These are phyloP conservation scores for Erigeron canadensis DNA, from an alignment of 129 eudicot genomes.

Conservation along the genomic window DNA sequence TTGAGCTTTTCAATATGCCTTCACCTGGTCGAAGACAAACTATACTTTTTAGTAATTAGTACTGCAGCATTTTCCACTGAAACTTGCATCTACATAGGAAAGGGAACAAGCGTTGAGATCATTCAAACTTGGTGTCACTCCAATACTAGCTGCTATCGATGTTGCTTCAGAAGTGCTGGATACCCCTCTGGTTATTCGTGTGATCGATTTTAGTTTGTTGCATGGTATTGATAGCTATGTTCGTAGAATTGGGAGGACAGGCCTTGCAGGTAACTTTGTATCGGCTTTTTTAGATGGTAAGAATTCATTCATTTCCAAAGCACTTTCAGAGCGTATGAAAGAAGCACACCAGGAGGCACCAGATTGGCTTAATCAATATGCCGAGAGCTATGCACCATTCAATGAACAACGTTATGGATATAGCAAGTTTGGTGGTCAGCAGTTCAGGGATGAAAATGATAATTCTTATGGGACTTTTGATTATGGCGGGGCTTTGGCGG, in stretches of 20 bases:
- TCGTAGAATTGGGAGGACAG: conserved; percentile 75
- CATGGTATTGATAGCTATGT: conserved; percentile 63
- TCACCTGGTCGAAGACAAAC: neutral
- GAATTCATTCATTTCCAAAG: conserved; percentile 44
- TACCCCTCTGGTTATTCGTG: conserved; percentile 63
- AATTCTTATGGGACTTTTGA: too few relatives aligned
- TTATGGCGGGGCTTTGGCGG: too few relatives aligned
- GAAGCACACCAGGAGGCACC: conserved; percentile 72
- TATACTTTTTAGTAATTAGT: neutral
- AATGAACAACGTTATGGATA: conserved; percentile 33
- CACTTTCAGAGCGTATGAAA: conserved; percentile 53
- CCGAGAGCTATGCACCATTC: conserved; percentile 22
- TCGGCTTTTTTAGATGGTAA: conserved; percentile 54
- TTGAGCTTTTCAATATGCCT: too few relatives aligned
- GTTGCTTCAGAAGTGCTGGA: conserved; percentile 75
- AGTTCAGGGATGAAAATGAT: conserved; percentile 30
- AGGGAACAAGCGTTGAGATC: conserved; percentile 55
- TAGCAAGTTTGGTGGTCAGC: conserved; percentile 54
- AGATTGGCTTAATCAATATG: conserved; percentile 55
- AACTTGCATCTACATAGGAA: conserved; percentile 40
- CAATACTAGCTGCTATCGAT: conserved; percentile 71
- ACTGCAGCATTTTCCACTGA: too few relatives aligned
- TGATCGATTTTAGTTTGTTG: conserved; percentile 64
- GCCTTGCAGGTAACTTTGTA: conserved; percentile 81
- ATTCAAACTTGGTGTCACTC: conserved; percentile 52